Base-by-base conservation (phyloP, 306 rosid species). In the Glycyrrhiza uralensis region DNA sequence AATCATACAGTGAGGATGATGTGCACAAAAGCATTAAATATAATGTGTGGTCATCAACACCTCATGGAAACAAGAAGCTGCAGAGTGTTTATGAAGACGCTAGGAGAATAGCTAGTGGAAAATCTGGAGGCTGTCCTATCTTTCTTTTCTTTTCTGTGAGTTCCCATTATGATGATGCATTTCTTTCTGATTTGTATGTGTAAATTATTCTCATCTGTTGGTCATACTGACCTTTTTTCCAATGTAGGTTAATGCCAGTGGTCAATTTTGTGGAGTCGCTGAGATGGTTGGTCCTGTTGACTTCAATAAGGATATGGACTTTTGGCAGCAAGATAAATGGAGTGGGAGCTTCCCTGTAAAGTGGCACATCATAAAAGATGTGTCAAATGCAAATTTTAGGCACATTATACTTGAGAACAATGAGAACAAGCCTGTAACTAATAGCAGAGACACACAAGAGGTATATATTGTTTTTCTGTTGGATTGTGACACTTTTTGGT, bases 291-390 rank as follows among this genome's bases (percentile, higher is more conserved):
- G 98, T n/a, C 88, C 88, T 7, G 97, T 90, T 61, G 98, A 93
- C 84, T 93, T 87, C 73, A 77, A 79, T 66, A 89, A 75, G 85
- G 97, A 93, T 79, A 85, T 90, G 98, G 93, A 87, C 84, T 93
- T 93, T 71, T 93, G 98, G 98, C 98, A 93, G 86, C 98, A 93
- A 78, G 97, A 93, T 85, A 93, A 93, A 81, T 93, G 98, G 98
- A 87, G 85, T 83, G 98, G 98, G 35, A 90, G 96, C 84, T 93
- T 93, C 79, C 87, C 93, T 85, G 90, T 93, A 2, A 87, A 84
- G 86, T 93, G 98, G 98, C 98, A 90, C 81, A 74, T 93, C 30
- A 63, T 93, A 60, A 93, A 93, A 86, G 97, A 93, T 71, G 96
- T 90, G 45, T 85, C 96, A n/a, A 93, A 93, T 80, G 66, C 78